Evolutionary conservation across 768 basidiomycete species (phyloP), one percentile per base, ranked within the genome.

Genomic region (Fistulinella prunicolor): DNA sequence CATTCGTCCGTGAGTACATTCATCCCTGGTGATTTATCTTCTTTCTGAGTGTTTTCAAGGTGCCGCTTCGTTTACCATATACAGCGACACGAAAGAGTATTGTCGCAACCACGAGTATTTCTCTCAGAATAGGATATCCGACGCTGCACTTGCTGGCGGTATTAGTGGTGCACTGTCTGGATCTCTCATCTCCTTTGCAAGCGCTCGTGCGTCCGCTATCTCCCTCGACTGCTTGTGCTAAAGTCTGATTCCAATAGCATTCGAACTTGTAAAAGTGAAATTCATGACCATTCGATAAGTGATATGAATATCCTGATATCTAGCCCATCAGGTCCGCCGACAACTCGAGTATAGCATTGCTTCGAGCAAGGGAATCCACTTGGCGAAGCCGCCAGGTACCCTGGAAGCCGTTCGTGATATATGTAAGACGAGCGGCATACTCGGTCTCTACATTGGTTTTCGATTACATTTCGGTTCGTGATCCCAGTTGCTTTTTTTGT

Each of bases 261-360:
- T 97, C 61, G 94, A 97, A 68, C 85, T 97, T 32, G 91, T 97
- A 63, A 97, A 97, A 78, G 92, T 93, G 50, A 50, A 69, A 49
- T 38, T 49, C 14, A 47, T 39, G 23, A 41, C 19, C 38, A 21
- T 39, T 45, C n/a, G 19, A 7, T 32, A 43, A 17, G 20, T 28
- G 20, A 38, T 30, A 13, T 30, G 19, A 28, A 34, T 24, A 30
- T 54, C 16, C 48, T 57, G 37, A 64, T 34, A 32, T 42, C 36
- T 28, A 39, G 50, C 44, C 51, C 45, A 46, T 48, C 60, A 93
- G 91, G 86, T 94, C 44, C 84, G 93, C 48, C 77, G 94, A 56
- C 94, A 97, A 58, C 72, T 97, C 44, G 94, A 97, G 70, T 95
- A 86, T 60, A 82, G 86, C 48, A 96, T 96, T 52, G 94, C 91